Conservation (phyloP, 768 basidiomycete species). For the Cystofilobasidium bisporidii region DNA sequence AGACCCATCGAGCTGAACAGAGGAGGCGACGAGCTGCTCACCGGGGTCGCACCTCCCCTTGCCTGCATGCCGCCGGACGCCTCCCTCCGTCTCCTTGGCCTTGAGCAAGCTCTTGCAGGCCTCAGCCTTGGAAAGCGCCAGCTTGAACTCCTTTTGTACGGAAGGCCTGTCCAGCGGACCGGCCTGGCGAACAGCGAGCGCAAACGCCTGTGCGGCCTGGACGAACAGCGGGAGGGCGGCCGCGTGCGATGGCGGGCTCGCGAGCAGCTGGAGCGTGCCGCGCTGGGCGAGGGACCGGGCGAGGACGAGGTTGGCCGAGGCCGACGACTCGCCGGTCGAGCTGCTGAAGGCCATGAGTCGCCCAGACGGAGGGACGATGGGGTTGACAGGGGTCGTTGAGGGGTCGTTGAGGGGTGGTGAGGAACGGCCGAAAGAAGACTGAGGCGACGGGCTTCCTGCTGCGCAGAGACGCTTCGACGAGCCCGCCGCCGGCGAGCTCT, state of each 20-base stretch:
- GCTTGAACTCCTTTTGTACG: conserved; percentile 1
- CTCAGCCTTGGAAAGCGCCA: neutral
- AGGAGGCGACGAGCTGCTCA: conserved; percentile 2
- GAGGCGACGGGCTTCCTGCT: too few species aligned
- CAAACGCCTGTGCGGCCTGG: conserved; percentile 21
- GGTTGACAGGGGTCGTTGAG: too few species aligned
- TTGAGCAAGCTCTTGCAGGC: conserved; percentile 4
- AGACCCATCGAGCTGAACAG: too few species aligned
- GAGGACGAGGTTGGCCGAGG: neutral
- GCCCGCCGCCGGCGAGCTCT: too few species aligned
- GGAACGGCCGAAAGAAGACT: too few species aligned
- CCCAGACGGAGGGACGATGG: too few species aligned
- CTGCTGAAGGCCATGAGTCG: too few species aligned
- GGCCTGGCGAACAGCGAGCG: conserved; percentile 18
- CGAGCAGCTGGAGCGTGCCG: conserved; percentile 12
- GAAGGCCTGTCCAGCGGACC: neutral
- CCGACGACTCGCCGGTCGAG: neutral
- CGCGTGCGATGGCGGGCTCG: neutral
- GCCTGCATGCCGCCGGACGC: conserved; percentile 4
- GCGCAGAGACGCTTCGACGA: too few species aligned
- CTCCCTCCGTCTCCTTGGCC: conserved; percentile 10
- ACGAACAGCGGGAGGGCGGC: conserved; percentile 23
- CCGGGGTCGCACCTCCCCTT: conserved; percentile 16
- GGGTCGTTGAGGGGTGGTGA: too few species aligned
- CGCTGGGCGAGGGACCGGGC: conserved; percentile 6